These are phyloP conservation scores for Metschnikowia baotianmanensis DNA, from an alignment of 805 yeast genomes.

Conservation along the genomic window DNA sequence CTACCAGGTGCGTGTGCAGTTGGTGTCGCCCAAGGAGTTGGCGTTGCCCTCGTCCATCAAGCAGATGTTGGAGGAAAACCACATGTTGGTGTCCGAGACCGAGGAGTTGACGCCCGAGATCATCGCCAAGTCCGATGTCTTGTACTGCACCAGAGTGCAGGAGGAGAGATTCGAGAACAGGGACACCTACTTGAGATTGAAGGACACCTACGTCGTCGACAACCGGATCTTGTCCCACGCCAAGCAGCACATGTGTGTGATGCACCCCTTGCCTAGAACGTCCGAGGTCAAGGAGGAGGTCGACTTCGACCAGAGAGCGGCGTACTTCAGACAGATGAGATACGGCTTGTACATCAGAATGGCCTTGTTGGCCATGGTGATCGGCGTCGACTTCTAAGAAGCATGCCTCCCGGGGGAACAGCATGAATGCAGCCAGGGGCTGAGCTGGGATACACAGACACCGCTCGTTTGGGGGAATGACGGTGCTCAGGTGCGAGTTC, in stretches of 20 bases:
- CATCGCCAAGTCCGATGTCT: constrained; percentile 86
- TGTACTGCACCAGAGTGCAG: constrained; percentile 97
- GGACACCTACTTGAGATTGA: constrained; percentile 79
- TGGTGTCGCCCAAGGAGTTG: constrained; percentile 88
- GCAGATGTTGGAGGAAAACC: constrained; percentile 60
- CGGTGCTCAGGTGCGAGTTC: neutral
- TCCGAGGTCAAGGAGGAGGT: constrained; percentile 97
- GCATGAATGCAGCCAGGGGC: constrained; percentile 2
- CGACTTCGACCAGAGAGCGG: constrained; percentile 98
- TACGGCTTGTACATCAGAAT: constrained; percentile 97
- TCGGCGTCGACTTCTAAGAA: constrained; percentile 82
- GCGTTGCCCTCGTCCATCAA: constrained; percentile 74
- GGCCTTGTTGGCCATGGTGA: constrained; percentile 97
- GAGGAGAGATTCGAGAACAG: constrained; percentile 86
- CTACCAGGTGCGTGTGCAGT: constrained; percentile 89
- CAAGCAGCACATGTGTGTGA: constrained; percentile 96
- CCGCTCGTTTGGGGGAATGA: constrained; percentile 22
- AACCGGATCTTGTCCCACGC: constrained; percentile 88
- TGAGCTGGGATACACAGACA: neutral
- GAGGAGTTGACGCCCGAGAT: constrained; percentile 79
- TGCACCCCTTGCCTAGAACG: constrained; percentile 99
- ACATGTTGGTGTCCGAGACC: constrained; percentile 72
- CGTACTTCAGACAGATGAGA: constrained; percentile 99
- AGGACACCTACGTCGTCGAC: constrained; percentile 90
- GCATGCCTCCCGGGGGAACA: constrained; percentile 5